Conservation (phyloP, 78 protist genomes). For the Isochrysis galbana region DNA sequence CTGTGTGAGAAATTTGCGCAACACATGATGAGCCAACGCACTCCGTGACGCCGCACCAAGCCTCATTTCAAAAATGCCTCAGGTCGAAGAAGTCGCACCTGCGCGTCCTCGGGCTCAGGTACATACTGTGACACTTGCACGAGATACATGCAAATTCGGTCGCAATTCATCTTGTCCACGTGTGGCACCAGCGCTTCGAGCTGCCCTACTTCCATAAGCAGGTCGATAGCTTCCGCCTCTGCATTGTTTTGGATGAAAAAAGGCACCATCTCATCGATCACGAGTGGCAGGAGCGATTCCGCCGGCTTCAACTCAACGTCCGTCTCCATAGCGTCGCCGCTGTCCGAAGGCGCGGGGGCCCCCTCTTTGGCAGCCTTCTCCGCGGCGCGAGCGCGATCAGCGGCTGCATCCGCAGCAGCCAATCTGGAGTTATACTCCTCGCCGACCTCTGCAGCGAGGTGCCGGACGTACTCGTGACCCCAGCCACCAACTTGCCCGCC, state of each 20-base stretch:
- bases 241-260: conserved; percentile 73
- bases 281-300: not conserved
- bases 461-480: conserved; percentile 95
- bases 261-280: not conserved
- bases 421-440: conserved; percentile 61
- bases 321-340: conserved; percentile 55
- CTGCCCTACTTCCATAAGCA: conserved; percentile 76
- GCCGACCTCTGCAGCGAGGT: conserved; percentile 71
- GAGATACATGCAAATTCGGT: conserved; percentile 86
- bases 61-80: too few species aligned
- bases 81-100: too few species aligned
- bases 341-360: not conserved
- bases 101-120: conserved; percentile 82
- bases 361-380: not conserved
- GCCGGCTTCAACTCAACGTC: conserved; percentile 46
- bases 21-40: not conserved
- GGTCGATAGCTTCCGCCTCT: conserved; percentile 94
- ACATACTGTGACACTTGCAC: conserved; percentile 14
- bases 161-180: conserved; percentile 70
- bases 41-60: too few species aligned
- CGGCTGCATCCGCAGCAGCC: not conserved
- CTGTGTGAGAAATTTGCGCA: too few species aligned
- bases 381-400: not conserved
- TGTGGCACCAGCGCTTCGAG: not conserved
- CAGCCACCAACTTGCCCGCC: conserved; percentile 76